Evolutionary conservation across 129 eudicot species (phyloP).

Genomic region (Silybum marianum): DNA sequence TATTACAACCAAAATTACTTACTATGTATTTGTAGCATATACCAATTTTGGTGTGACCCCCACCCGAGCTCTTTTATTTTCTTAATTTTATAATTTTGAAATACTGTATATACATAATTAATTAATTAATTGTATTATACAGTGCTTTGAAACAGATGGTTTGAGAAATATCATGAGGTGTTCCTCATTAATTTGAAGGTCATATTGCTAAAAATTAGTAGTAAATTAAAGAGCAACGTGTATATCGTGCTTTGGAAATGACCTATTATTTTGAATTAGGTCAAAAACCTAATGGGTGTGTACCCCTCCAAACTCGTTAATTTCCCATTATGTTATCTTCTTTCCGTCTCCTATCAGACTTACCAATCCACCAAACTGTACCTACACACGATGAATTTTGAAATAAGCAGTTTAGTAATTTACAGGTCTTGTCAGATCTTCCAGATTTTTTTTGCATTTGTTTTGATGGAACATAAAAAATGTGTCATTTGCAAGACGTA

Average conservation of each 20-base stretch:
- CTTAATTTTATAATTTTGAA: background rate
- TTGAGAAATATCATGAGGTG: background rate
- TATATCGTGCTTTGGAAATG: background rate
- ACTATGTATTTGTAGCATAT: background rate
- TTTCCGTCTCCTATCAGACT: background rate
- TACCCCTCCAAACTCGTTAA: conserved; percentile 8
- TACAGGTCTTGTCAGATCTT: background rate
- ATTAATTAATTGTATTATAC: background rate
- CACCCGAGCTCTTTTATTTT: background rate
- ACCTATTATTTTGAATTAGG: background rate
- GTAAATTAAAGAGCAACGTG: background rate
- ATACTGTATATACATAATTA: too few relatives aligned
- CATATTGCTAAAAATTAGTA: background rate
- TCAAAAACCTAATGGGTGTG: background rate
- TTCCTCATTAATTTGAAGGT: background rate
- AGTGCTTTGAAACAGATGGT: background rate
- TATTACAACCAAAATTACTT: background rate
- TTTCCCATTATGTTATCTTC: background rate
- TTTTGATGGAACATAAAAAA: too few relatives aligned
- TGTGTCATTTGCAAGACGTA: background rate
- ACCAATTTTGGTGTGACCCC: background rate
- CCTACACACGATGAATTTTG: too few relatives aligned
- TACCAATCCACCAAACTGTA: background rate
- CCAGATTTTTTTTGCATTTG: too few relatives aligned
- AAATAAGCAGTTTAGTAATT: background rate